Evolutionary conservation across 2,329 filamentous ascomycete species (phyloP), one percentile per base, ranked within the genome.

Genomic region (Paraphaeosphaeria minitans): DNA sequence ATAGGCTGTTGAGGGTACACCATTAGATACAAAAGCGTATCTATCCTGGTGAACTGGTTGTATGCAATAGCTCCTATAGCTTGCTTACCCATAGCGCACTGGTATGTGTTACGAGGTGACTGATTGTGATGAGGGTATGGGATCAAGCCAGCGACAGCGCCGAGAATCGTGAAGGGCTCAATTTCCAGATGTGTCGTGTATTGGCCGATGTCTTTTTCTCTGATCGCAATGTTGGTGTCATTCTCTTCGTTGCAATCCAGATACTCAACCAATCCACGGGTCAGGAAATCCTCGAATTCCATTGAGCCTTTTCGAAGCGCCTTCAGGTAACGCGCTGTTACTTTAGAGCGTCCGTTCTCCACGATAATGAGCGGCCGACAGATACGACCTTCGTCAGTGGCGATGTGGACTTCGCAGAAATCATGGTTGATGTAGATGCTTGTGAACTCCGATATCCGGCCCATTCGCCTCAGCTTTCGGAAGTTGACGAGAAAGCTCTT

Each of bases 61-160:
- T 97, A 96, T 16, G 94, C 95, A 74, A 99, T 98, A 35, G 94
- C 93, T 35, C 95, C 95, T 75, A 99, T 98, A 41, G 95, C 95
- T 90, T 99, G 95, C 81, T 99, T 99, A 85, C 95, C 95, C 95
- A 99, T 99, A 79, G 95, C 95, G 80, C 94, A 97, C 83, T 98
- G 94, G 73, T 99, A 99, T 0, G 95, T 99, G 75, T 99, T 99
- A 84, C 95, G 86, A 10, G 95, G 95, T 16, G 96, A 99, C 77
- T 99, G 95, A 78, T 99, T 99, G 82, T 99, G 95, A 76, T 99
- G 95, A 9, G 95, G 95, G 73, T 98, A 99, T 4, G 95, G 95
- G 75, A 99, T 99, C 39, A 99, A 83, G 45, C 95, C 95, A 41
- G 95, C 95, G 27, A 99, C 95, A 48, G 95, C 95, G 27, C 95